phyloP scores from a whole-genome alignment of 139 green algal genomes.

The Mesostigma viride region DNA sequence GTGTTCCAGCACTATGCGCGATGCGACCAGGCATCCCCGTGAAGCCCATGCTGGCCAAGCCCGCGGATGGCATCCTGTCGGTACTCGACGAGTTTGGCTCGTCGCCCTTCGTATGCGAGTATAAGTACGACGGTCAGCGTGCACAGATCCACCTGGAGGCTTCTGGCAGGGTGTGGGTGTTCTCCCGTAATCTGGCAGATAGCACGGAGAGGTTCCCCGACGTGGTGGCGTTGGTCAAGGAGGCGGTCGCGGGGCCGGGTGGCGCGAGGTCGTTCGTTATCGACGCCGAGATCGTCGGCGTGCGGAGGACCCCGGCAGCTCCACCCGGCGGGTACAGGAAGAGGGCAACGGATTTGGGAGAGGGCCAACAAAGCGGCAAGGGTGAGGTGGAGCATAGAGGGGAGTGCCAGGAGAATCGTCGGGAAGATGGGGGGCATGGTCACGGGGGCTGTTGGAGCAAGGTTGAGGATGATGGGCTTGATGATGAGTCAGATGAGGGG shows the following conservation, averaged over 20 bases:
- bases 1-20: not conserved
- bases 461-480: too few species aligned
- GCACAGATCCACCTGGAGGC: conserved; percentile 73
- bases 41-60: conserved; percentile 81
- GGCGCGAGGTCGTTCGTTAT: conserved; percentile 40
- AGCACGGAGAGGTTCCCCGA: conserved; percentile 53
- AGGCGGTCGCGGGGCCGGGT: not conserved
- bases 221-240: conserved; percentile 31
- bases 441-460: too few species aligned
- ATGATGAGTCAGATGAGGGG: too few species aligned
- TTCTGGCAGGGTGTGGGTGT: conserved; percentile 50
- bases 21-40: conserved; percentile 41
- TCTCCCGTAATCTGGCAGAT: conserved; percentile 75
- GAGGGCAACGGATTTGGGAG: too few species aligned
- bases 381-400: too few species aligned
- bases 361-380: too few species aligned
- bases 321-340: too few species aligned
- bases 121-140: conserved; percentile 69
- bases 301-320: not conserved
- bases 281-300: conserved; percentile 47
- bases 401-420: too few species aligned
- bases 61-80: conserved; percentile 46
- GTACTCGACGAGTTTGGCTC: conserved; percentile 48
- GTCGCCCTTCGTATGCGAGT: conserved; percentile 30
- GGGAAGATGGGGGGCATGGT: too few species aligned